phyloP scores from a whole-genome alignment of 2,329 filamentous ascomycete species.

The Parascedosporium putredinis region DNA sequence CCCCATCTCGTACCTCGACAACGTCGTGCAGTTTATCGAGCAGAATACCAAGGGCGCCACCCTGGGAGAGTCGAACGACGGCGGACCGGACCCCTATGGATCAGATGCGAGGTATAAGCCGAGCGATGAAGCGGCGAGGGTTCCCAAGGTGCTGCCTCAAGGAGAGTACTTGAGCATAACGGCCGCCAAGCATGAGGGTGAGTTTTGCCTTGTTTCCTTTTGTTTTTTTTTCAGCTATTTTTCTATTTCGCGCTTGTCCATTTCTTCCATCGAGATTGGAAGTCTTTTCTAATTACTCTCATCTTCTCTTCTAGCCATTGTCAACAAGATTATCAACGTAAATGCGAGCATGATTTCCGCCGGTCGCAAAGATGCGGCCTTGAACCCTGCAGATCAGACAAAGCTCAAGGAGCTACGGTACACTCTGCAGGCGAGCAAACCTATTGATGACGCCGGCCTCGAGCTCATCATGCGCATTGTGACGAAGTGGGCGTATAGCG shows the following conservation, averaged over 20 bases:
- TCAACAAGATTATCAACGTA: constrained; percentile 65
- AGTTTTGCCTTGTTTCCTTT: not conserved
- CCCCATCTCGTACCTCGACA: constrained; percentile 77
- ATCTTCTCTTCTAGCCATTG: constrained; percentile 55
- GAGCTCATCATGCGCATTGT: constrained; percentile 60
- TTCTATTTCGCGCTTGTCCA: not conserved
- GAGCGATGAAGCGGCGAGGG: constrained; percentile 39
- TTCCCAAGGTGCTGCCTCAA: constrained; percentile 61
- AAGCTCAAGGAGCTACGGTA: constrained; percentile 50
- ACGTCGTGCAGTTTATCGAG: constrained; percentile 85
- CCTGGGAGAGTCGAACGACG: constrained; percentile 51
- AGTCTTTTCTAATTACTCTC: no score
- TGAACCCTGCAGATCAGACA: constrained; percentile 63
- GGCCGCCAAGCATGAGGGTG: constrained; percentile 56
- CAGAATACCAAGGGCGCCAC: constrained; percentile 81
- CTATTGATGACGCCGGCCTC: constrained; percentile 41
- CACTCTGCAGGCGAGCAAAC: constrained; percentile 49
- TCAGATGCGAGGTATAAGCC: constrained; percentile 71
- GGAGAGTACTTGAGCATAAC: constrained; percentile 69
- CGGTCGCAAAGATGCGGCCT: constrained; percentile 60
- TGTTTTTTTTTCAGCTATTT: not conserved
- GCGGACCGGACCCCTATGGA: constrained; percentile 61
- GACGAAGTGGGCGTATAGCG: constrained; percentile 69
- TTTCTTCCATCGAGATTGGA: constrained; percentile 18
- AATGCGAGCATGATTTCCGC: constrained; percentile 63